phyloP scores from a whole-genome alignment of 2,329 filamentous ascomycete species.

The Mycosphaerella arachidis region DNA sequence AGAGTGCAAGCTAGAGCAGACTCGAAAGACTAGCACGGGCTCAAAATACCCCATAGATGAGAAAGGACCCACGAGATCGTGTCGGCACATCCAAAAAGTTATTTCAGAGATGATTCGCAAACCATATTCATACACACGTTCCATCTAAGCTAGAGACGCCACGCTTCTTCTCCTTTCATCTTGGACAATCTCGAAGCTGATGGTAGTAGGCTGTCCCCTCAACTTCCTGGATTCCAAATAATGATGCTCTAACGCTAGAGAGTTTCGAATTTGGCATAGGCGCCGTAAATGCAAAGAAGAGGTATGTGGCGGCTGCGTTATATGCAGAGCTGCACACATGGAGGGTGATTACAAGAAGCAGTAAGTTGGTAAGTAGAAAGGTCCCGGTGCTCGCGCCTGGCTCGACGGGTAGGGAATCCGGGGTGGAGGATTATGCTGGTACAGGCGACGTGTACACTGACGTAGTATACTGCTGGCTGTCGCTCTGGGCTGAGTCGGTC shows the following conservation, averaged over 20 bases:
- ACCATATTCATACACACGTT: not conserved
- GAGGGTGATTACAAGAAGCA: slow-evolving; percentile 4
- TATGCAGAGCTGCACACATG: not conserved
- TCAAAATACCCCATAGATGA: not conserved
- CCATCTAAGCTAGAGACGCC: not conserved
- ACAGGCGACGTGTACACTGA: not conserved
- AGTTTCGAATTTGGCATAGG: not conserved
- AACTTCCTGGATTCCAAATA: not conserved
- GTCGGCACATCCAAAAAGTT: not conserved
- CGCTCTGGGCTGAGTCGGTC: not conserved
- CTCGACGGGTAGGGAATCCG: slow-evolving; percentile 1
- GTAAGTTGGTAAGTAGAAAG: not conserved
- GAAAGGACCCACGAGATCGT: not conserved
- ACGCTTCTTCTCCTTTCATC: not conserved
- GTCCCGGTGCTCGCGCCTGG: slow-evolving; percentile 4
- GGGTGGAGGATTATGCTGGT: not conserved
- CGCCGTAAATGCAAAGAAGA: not conserved
- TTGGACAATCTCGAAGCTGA: not conserved
- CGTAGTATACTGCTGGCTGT: not conserved
- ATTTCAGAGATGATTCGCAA: not conserved
- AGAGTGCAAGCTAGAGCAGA: not conserved
- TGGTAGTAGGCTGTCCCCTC: not conserved
- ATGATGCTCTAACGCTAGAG: slow-evolving; percentile 2
- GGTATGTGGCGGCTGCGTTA: not conserved
- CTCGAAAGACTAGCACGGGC: not conserved